Base-by-base conservation (phyloP, 768 basidiomycete genomes). In the Boletus sp. region DNA sequence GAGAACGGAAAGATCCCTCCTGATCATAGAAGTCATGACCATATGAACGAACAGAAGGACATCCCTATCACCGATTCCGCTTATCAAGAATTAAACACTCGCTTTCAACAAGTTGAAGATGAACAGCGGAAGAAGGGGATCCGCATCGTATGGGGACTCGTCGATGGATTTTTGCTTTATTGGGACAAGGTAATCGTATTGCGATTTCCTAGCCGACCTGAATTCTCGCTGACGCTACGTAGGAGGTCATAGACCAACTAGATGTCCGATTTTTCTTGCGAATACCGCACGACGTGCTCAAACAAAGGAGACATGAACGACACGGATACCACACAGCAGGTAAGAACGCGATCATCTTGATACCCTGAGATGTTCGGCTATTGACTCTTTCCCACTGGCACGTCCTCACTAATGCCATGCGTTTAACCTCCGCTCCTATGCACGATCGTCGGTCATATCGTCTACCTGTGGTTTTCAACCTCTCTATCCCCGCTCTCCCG, bases 161-260 rank as follows among this genome's bases (percentile, higher is more conserved):
- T 96, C 1, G 97, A 98, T 62, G 97, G 97, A 0, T 99, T 99
- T 75, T 73, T 99, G 60, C 72, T 98, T 41, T 97, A 94, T 67
- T 97, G 92, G 90, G 81, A 95, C 67, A 75, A 83, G 68, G 94
- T 92, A 65, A 67, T 54, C 10, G 8, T 54, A 10, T 39, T 32
- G 17, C 32, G 9, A 35, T 54, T 29, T n/a, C 29, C 44, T 47
- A 40, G 39, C 4, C 1, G 5, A 33, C 7, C 29, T 11, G n/a
- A n/a, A n/a, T 24, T 42, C 35, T 44, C 11, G 46, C 52, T 59
- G 48, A 54, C 49, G n/a, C 49, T 51, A 30, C 48, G 30, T 63
- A 94, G 86, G 85, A 84, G 55, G 80, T 90, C 5, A 83, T 90
- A 55, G 81, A 86, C 54, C 77, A 82, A 60, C 70, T 91, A 55